These are phyloP conservation scores for Colletotrichum liriopes DNA, from an alignment of 2,329 filamentous ascomycete species.

Conservation along the genomic window DNA sequence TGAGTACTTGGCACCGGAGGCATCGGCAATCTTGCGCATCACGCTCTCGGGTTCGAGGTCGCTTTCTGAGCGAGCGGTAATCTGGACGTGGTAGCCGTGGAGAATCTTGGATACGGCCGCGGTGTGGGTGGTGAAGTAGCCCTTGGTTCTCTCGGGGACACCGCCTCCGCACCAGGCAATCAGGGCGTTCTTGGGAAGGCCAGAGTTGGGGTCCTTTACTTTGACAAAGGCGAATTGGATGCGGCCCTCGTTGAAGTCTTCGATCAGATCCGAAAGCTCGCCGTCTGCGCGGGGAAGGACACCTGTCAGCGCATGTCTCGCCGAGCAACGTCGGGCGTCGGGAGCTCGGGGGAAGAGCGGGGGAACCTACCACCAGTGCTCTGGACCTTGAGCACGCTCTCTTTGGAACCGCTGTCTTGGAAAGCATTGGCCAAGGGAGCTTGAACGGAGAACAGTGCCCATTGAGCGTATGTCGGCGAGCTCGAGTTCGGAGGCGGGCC, in stretches of 20 bases:
- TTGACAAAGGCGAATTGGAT: constrained; percentile 98
- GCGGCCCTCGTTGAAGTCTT: constrained; percentile 96
- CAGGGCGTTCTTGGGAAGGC: constrained; percentile 90
- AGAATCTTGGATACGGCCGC: constrained; percentile 91
- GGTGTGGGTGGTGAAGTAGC: constrained; percentile 97
- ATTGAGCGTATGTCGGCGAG: constrained; percentile 90
- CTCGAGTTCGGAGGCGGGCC: constrained; percentile 65
- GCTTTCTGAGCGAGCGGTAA: constrained; percentile 92
- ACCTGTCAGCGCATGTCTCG: constrained; percentile 41
- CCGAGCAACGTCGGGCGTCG: constrained; percentile 32
- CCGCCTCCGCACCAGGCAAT: constrained; percentile 98
- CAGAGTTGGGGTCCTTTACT: constrained; percentile 94
- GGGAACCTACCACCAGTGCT: constrained; percentile 80
- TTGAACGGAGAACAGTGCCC: constrained; percentile 95
- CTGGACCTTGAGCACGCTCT: constrained; percentile 96
- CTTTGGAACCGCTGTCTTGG: constrained; percentile 87
- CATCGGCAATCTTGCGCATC: constrained; percentile 93
- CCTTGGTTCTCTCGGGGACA: constrained; percentile 98
- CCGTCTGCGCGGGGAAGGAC: constrained; percentile 74
- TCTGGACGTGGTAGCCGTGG: constrained; percentile 97
- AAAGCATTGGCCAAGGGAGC: constrained; percentile 94
- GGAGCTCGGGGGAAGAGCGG: constrained; percentile 29
- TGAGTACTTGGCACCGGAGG: constrained; percentile 95
- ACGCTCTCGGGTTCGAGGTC: constrained; percentile 92
- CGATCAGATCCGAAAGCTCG: constrained; percentile 89